Base-by-base conservation (phyloP, 495 filamentous ascomycete genomes). In the Aspergillus sclerotioniger region DNA sequence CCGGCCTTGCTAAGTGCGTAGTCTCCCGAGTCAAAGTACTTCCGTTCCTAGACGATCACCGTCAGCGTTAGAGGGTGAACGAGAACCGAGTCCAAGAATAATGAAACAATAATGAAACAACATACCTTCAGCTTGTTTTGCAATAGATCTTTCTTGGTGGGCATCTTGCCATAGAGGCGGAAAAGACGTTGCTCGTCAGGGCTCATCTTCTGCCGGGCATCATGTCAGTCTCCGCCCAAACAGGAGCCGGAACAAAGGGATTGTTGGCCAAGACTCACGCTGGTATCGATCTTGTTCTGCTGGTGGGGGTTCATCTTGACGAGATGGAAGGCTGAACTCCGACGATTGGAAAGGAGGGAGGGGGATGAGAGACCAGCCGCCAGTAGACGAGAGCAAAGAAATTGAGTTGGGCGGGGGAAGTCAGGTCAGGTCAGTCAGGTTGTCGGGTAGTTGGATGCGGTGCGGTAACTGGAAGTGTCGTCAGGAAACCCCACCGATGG, bases 21-120 rank as follows among this genome's bases (percentile, higher is more conserved):
- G 76, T 98, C 93, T 65, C 93, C 93, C 53, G 87, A 91, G 81
- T 98, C 94, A 74, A 98, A 98, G 78, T 97, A 98, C 80, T 98
- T 98, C 75, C 95, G 92, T 72, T 96, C 92, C 84, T 96, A 54
- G n/a, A 50, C 41, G 61, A 16, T 17, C 13, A 17, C 46, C 32
- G 41, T 46, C 6, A 31, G 15, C 31, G 56, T 58, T 61, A 56
- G 29, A 12, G 31, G 25, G 29, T 25, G 37, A 60, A 53, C 48
- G 45, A 20, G 8, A n/a, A 19, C 15, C 21, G 48, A 43, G 35
- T 29, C 7, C 13, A 32, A 25, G n/a, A 50, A 46, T 39, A 29
- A 28, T 29, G n/a, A n/a, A n/a, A n/a, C n/a, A n/a, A n/a, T n/a
- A n/a, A n/a, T 6, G 49, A 41, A 15, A 44, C 13, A 20, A 62